phyloP scores from a whole-genome alignment of 495 filamentous ascomycete species.

The Annulohypoxylon bovei region DNA sequence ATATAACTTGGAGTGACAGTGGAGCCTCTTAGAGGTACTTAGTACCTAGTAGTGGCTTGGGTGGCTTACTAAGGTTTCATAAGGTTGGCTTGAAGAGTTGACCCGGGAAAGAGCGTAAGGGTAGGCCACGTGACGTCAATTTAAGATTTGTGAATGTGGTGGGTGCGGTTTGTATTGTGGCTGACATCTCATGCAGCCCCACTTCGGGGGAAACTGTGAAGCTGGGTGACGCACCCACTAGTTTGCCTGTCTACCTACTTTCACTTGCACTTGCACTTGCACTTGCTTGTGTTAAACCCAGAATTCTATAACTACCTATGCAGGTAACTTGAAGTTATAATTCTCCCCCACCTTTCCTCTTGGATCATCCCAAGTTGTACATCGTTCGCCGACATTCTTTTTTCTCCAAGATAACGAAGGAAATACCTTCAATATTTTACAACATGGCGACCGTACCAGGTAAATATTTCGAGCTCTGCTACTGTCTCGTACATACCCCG shows the following conservation, averaged over 20 bases:
- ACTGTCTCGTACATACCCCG: background rate
- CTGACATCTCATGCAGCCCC: background rate
- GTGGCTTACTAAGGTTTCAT: background rate
- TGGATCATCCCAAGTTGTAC: background rate
- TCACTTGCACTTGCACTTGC: no score
- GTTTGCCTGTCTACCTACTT: conserved; percentile 40
- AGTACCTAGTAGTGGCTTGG: background rate
- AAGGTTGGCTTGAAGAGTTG: no score
- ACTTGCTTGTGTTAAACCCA: no score
- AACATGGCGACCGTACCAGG: conserved; percentile 72
- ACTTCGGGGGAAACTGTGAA: conserved; percentile 20
- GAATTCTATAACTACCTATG: background rate
- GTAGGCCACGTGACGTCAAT: conserved; percentile 2
- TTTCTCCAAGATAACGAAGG: background rate
- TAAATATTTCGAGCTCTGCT: conserved; percentile 45
- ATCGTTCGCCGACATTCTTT: background rate
- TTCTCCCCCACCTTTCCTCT: background rate
- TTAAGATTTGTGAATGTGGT: background rate
- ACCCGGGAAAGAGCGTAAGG: background rate
- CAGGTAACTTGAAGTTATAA: background rate
- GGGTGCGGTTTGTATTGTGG: conserved; percentile 30
- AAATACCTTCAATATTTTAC: background rate
- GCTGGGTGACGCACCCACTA: conserved; percentile 43
- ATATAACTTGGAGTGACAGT: no score
- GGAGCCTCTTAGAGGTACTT: no score